A percentile compares a stretch with the other conserved stretches of the same genome.
phyloP scores from a whole-genome alignment of 148 eudicot species.

The Silene latifolia region DNA sequence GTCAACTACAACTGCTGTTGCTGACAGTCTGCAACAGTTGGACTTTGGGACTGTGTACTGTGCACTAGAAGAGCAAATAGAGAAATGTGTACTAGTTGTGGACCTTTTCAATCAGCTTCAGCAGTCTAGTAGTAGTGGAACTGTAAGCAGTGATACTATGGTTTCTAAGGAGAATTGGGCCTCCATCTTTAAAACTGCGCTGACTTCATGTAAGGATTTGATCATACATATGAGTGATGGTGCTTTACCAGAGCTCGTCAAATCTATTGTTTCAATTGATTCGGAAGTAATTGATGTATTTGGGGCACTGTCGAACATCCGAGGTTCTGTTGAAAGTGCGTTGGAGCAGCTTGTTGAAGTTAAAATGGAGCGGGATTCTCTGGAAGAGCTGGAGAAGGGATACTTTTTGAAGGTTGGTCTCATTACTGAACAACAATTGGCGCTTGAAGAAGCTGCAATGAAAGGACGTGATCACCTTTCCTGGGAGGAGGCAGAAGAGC shows the following conservation, averaged over 20 bases:
- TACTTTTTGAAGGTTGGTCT: constrained; percentile 87
- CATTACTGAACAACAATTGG: constrained; percentile 82
- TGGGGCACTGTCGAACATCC: constrained; percentile 75
- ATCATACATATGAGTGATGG: constrained; percentile 55
- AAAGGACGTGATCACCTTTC: constrained; percentile 94
- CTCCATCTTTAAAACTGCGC: constrained; percentile 52
- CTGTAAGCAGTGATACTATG: constrained; percentile 25
- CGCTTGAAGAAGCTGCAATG: constrained; percentile 93
- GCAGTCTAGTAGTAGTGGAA: constrained; percentile 34
- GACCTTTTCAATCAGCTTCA: constrained; percentile 63
- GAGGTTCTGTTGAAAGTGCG: constrained; percentile 74
- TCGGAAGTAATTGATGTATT: constrained; percentile 86
- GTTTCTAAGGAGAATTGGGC: constrained; percentile 59
- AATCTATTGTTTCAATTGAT: constrained; percentile 52
- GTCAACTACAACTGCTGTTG: constrained; percentile 32
- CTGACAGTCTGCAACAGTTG: constrained; percentile 29
- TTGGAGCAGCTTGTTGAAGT: constrained; percentile 85
- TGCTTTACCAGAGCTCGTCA: constrained; percentile 65
- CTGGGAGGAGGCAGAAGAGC: constrained; percentile 99
- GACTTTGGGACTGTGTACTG: constrained; percentile 44
- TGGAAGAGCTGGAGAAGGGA: constrained; percentile 74
- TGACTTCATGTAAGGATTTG: constrained; percentile 60
- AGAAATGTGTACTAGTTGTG: constrained; percentile 62
- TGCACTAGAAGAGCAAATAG: constrained; percentile 70
- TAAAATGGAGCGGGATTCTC: constrained; percentile 68